A percentile compares a stretch with the other conserved stretches of the same genome.
These are phyloP conservation scores for Petasospora fabianii DNA, from an alignment of 1,139 yeast genomes.

Conservation along the genomic window DNA sequence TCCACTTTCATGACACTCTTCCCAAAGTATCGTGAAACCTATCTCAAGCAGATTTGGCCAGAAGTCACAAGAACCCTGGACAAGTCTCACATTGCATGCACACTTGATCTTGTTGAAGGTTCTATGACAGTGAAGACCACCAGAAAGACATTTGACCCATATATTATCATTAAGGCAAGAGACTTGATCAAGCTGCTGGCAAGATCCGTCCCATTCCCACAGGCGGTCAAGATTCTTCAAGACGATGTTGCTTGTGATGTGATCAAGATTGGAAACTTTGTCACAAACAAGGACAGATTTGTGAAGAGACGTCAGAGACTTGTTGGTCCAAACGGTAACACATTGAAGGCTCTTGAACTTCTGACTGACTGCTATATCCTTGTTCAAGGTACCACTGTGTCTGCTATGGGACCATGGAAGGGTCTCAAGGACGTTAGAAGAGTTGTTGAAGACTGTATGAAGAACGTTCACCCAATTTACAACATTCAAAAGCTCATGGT, in stretches of 20 bases:
- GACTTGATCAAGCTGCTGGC: constrained; percentile 91
- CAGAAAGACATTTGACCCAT: constrained; percentile 93
- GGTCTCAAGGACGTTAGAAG: constrained; percentile 91
- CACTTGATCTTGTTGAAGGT: constrained; percentile 89
- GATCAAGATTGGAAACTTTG: constrained; percentile 88
- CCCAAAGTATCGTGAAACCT: constrained; percentile 94
- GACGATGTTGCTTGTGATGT: constrained; percentile 96
- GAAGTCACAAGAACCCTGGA: constrained; percentile 84
- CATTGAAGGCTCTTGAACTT: constrained; percentile 89
- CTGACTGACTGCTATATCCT: constrained; percentile 89
- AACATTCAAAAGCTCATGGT: constrained; percentile 97
- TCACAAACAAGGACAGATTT: constrained; percentile 87
- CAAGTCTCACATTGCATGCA: constrained; percentile 71
- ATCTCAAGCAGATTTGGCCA: constrained; percentile 86
- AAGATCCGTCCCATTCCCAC: constrained; percentile 96
- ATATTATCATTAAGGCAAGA: constrained; percentile 87
- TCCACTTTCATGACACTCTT: constrained; percentile 91
- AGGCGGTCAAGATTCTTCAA: constrained; percentile 85
- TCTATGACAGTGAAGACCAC: constrained; percentile 97
- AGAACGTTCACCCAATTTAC: constrained; percentile 91
- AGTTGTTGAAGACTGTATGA: constrained; percentile 97
- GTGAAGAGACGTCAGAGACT: constrained; percentile 93
- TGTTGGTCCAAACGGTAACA: constrained; percentile 96
- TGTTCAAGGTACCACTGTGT: constrained; percentile 96
- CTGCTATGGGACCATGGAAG: constrained; percentile 95